Evolutionary conservation across 177 flowering plant species (phyloP).

Genomic region (Vitis hybrid): DNA sequence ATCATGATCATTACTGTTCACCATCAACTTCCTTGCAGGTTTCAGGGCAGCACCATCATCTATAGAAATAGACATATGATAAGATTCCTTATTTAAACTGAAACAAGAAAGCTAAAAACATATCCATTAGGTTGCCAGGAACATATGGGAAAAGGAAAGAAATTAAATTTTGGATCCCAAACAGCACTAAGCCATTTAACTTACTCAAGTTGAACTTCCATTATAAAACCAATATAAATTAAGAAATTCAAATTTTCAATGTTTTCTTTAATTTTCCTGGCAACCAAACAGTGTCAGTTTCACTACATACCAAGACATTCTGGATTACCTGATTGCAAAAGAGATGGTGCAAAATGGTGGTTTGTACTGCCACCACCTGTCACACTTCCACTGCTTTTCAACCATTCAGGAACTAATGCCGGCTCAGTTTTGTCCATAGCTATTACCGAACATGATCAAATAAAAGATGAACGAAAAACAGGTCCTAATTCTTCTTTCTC

Average conservation of each 20-base stretch:
- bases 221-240: not conserved
- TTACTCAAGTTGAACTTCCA: not conserved
- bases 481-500: no score
- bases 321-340: slow-evolving; percentile 20
- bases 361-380: slow-evolving; percentile 12
- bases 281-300: not conserved
- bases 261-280: not conserved
- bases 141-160: not conserved
- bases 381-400: slow-evolving; percentile 27
- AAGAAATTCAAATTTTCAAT: not conserved
- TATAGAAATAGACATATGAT: slow-evolving; percentile 1
- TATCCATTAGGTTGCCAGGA: not conserved
- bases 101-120: not conserved
- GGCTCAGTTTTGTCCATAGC: slow-evolving; percentile 36
- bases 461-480: not conserved
- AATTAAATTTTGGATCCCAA: no score
- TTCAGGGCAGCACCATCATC: slow-evolving; percentile 12
- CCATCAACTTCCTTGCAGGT: slow-evolving; percentile 6
- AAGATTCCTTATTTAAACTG: not conserved
- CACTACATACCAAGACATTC: not conserved
- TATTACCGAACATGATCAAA: slow-evolving; percentile 19
- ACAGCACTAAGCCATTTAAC: not conserved
- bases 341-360: slow-evolving; percentile 17
- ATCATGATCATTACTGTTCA: slow-evolving; percentile 9
- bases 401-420: slow-evolving; percentile 33